Conservation (phyloP, 306 rosid genomes). For the Acacia crassicarpa region DNA sequence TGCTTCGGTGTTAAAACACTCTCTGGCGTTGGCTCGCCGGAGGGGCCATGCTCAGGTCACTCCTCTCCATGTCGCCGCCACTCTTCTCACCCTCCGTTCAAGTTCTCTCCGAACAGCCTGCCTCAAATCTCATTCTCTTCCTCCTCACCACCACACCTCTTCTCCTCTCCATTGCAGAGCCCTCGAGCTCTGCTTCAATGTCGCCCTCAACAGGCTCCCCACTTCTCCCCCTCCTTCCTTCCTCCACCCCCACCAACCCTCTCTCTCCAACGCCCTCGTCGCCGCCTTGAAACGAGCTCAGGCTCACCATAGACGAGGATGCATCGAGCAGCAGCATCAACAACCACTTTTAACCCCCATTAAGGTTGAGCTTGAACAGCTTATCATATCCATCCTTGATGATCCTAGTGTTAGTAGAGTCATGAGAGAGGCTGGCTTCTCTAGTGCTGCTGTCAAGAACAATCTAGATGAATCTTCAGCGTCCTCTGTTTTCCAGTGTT, state of each 20-base stretch:
- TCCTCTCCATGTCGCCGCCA: constrained; percentile 21
- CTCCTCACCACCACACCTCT: neutral
- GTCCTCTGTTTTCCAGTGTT: constrained; percentile 58
- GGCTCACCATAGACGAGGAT: constrained; percentile 96
- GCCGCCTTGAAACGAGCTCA: constrained; percentile 95
- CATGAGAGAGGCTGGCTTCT: constrained; percentile 96
- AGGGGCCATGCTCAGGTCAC: constrained; percentile 10
- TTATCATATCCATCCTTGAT: constrained; percentile 81
- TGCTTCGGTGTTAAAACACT: constrained; percentile 5
- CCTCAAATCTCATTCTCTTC: constrained; percentile 21
- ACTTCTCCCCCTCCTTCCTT: constrained; percentile 61
- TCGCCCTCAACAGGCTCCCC: constrained; percentile 91
- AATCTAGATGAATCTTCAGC: constrained; percentile 63
- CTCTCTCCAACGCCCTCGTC: constrained; percentile 89
- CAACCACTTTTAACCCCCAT: constrained; percentile 69
- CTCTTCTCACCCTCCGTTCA: constrained; percentile 1
- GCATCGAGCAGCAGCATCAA: constrained; percentile 71
- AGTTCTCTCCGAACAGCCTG: constrained; percentile 1
- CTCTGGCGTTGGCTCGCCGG: constrained; percentile 9
- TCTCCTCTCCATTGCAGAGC: constrained; percentile 82
- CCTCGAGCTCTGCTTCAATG: constrained; percentile 98
- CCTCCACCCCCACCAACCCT: constrained; percentile 68
- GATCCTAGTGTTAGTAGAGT: constrained; percentile 97
- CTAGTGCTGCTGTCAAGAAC: constrained; percentile 75
- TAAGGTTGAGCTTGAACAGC: constrained; percentile 86